Evolutionary conservation across 2,329 filamentous ascomycete species (phyloP), one percentile per base, ranked within the genome.

Genomic region (Amesomyces nigricolor): DNA sequence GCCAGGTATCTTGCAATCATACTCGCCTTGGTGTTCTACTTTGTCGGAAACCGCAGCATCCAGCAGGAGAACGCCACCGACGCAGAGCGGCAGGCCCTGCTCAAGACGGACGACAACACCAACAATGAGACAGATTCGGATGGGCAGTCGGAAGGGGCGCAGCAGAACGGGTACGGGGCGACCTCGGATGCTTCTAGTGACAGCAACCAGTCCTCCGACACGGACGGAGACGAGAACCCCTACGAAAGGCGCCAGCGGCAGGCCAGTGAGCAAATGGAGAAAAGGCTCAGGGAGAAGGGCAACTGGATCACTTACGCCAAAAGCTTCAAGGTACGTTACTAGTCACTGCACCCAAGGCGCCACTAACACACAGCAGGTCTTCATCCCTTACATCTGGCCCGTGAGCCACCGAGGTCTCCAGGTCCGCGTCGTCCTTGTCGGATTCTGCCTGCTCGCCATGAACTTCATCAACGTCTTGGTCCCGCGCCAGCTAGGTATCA

Each of bases 381-480:
- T 95, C 67, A 74, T 91, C 29, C 89, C 88, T 0, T 88, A 90
- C 65, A 75, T 95, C 17, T 91, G 88, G 82, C 90, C 91, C 0
- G 78, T 82, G 50, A 79, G 84, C 42, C 81, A 87, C 64, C 78
- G 75, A 51, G 69, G 72, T 13, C 78, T 94, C 16, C 88, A 94
- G 67, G 68, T 87, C 16, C 84, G 85, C 52, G 80, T 88, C 17
- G 72, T 80, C 10, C 75, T 88, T 4, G 85, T 94, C 44, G 79
- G 80, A 0, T 43, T 88, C 1, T 87, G 87, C 62, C 75, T 94
- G 19, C 68, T 91, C n/a, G 73, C 77, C 50, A 81, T 85, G 53
- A 89, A 91, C 61, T 81, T 81, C 5, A 74, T 95, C 48, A 89
- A 91, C 63, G 75, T 95, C 13, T 72, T 95, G 42, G 82, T 90